Base-by-base conservation (phyloP, 495 filamentous ascomycete species). In the Penicillium herquei region DNA sequence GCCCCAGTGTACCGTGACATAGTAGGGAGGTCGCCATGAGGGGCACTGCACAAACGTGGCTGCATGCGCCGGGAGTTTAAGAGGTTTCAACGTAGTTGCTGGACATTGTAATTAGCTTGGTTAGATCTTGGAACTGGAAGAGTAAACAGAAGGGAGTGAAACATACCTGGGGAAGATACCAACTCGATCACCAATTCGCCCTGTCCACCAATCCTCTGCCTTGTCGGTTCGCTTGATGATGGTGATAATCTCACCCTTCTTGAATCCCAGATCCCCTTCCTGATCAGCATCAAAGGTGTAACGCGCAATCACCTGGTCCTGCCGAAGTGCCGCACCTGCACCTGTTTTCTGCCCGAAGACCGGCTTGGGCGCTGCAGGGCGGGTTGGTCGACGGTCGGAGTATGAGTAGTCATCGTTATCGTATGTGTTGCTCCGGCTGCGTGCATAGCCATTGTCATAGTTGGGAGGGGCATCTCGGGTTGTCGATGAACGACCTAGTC, bases 231-330 rank as follows among this genome's bases (percentile, higher is more conserved):
- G 88, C 76, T 98, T 98, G 16, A 93, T 71, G 52, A 98, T 94
- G n/a, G 92, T 97, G 59, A 98, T 96, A 47, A 98, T 74, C 34
- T 98, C 94, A 16, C 94, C 94, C 78, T 98, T 98, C 78, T 55
- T 96, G 78, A 98, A 98, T 0, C 86, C 88, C 54, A 98, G 71
- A 68, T 98, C 94, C 18, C 94, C 94, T 0, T 88, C 84, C 64
- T 98, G 92, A 64, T 96, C 92, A 3, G 91, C 85, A 57, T 97
- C 92, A 69, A 98, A 98, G 3, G 89, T 92, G 63, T 87, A 98
- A 52, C 96, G 75, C 1, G 94, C 94, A 43, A 96, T 74, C 0
- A 90, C 95, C 71, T 98, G 90, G 61, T 96, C 89, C 57, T 85
- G 82, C 51, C 87, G 88, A 64, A 92, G 59, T 37, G 79, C 69